Evolutionary conservation across 768 basidiomycete genomes (phyloP), one percentile per base, ranked within the genome.

Genomic region (Lactarius tabidus): DNA sequence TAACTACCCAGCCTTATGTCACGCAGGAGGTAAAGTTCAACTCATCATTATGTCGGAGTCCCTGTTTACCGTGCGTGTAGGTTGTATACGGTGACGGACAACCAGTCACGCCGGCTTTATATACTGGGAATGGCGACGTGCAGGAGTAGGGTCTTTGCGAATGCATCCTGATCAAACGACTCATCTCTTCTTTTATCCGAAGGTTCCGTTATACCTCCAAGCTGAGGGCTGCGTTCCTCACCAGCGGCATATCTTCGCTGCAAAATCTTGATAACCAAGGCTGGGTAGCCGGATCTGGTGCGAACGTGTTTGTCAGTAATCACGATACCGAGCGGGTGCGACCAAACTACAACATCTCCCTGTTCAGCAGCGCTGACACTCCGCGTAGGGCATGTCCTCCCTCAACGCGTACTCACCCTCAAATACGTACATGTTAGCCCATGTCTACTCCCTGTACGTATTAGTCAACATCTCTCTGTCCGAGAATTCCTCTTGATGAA

Each of bases 241-340:
- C 77, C 10, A 74, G 79, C 38, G 81, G 81, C 0, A 85, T 90
- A 29, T 79, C 82, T 3, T 76, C 70, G 43, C 74, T 89, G 28
- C 78, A 83, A 68, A 78, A 81, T 66, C 71, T 88, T 18, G 82
- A 86, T 38, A 79, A 74, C 64, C 75, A 73, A 71, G 85, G 85
- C 2, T 90, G 86, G 87, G 77, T 88, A 1, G 51, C 81, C 0
- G 79, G 85, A 2, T 75, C 72, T 0, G 68, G 70, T 18, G 87
- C 87, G 0, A 89, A 89, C 67, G 81, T 85, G 8, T 89, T 89
- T 64, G 86, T 89, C 5, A 77, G 83, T 0, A 87, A 89, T 69
- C 88, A 89, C 63, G 88, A 89, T 67, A 89, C 87, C 1, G 88
- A 89, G 72, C 75, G 88, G 43, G 78, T 77, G 62, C 58, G 77